Conservation (phyloP, 2,329 filamentous ascomycete species). For the Stylonectria norvegica region DNA sequence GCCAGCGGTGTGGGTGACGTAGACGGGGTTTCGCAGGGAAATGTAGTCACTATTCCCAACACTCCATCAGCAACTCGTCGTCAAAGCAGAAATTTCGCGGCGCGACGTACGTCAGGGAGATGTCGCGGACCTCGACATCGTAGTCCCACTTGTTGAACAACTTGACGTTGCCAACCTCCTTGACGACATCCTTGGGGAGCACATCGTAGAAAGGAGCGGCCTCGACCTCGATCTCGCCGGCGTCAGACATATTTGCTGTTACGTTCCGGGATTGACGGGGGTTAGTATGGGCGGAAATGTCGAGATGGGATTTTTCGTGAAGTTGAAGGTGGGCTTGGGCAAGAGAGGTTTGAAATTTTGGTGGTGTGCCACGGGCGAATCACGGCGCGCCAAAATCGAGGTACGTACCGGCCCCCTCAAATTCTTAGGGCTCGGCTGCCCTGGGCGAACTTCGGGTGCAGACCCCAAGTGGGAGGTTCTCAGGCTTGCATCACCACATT, state of each 20-base stretch:
- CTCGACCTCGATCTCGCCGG: slow-evolving; percentile 90
- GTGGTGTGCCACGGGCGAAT: slow-evolving; percentile 38
- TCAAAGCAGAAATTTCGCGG: slow-evolving; percentile 11
- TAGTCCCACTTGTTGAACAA: slow-evolving; percentile 98
- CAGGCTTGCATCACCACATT: slow-evolving; percentile 28
- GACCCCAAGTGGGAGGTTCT: slow-evolving; percentile 30
- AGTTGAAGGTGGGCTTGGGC: slow-evolving; percentile 33
- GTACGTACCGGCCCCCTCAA: slow-evolving; percentile 28
- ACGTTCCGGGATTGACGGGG: slow-evolving; percentile 35
- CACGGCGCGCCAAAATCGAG: slow-evolving; percentile 25
- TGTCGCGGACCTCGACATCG: slow-evolving; percentile 99
- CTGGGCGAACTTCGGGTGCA: slow-evolving; percentile 33
- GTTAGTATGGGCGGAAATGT: slow-evolving; percentile 38
- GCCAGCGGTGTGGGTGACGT: slow-evolving; percentile 97
- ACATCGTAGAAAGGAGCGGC: slow-evolving; percentile 70
- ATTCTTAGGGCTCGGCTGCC: slow-evolving; percentile 42
- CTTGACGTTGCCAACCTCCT: slow-evolving; percentile 89
- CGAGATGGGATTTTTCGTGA: slow-evolving; percentile 37
- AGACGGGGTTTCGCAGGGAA: slow-evolving; percentile 98
- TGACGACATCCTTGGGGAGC: slow-evolving; percentile 88
- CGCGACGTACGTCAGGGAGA: slow-evolving; percentile 87
- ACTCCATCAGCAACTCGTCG: slow-evolving; percentile 33
- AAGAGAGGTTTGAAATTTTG: slow-evolving; percentile 36
- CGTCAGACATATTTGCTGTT: slow-evolving; percentile 79
- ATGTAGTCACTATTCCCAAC: slow-evolving; percentile 82